Evolutionary conservation across 108 stramenopile species (phyloP).

Genomic region (Conticribra weissflogii): DNA sequence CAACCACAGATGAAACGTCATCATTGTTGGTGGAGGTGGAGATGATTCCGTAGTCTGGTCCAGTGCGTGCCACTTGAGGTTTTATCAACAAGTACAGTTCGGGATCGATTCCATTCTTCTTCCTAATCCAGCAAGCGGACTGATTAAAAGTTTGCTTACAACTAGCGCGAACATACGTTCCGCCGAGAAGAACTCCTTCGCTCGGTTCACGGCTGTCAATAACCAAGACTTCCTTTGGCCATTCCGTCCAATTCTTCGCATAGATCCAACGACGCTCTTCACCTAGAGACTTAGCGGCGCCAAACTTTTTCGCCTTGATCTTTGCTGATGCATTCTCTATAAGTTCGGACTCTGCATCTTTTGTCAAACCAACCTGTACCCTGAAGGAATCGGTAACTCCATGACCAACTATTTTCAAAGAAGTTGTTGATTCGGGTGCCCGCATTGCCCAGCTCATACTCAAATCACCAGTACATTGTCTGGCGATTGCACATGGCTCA

Average conservation of each 20-base stretch:
- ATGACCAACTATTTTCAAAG: conserved; percentile 30
- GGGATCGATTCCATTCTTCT: conserved; percentile 20
- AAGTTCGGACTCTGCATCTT: conserved; percentile 38
- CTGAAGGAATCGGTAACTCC: conserved; percentile 42
- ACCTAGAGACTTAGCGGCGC: conserved; percentile 17
- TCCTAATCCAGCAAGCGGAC: conserved; percentile 62
- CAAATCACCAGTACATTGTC: conserved; percentile 12
- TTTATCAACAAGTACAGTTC: conserved; percentile 59
- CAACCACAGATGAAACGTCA: conserved; percentile 49
- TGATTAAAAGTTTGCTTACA: conserved; percentile 66
- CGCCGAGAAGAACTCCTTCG: conserved; percentile 8
- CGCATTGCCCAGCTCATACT: conserved; percentile 12
- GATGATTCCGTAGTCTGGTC: conserved; percentile 60
- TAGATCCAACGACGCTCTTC: conserved; percentile 66
- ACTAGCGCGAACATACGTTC: conserved; percentile 42
- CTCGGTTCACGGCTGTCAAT: background rate
- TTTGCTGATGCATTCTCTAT: conserved; percentile 6
- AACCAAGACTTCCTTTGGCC: conserved; percentile 57
- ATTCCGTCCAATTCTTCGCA: conserved; percentile 64
- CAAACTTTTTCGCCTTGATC: conserved; percentile 29
- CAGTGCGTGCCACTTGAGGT: conserved; percentile 60
- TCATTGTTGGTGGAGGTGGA: conserved; percentile 48
- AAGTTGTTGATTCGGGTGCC: background rate
- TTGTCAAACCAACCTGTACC: conserved; percentile 48
- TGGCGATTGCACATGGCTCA: conserved; percentile 29